phyloP scores from a whole-genome alignment of 2,329 filamentous ascomycete species.

The Diaporthe aspalathi region DNA sequence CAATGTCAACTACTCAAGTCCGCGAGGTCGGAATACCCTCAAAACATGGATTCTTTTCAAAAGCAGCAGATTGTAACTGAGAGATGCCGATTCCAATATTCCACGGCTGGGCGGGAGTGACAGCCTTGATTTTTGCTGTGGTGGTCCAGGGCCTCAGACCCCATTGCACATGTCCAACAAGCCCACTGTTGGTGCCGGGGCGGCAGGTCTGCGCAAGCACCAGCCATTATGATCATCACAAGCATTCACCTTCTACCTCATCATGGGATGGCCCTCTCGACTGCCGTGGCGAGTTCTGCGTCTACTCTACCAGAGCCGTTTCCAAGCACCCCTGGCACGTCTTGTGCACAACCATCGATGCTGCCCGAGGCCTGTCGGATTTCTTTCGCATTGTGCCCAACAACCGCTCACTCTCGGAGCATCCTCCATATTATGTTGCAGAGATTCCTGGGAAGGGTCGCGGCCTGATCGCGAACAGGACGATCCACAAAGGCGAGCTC shows the following conservation, averaged over 20 bases:
- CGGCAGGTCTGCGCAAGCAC: background rate
- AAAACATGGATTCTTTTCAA: background rate
- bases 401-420: background rate
- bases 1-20: background rate
- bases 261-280: conserved; percentile 13
- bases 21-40: background rate
- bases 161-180: background rate
- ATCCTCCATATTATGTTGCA: background rate
- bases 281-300: conserved; percentile 6
- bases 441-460: conserved; percentile 4
- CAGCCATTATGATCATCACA: background rate
- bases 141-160: background rate
- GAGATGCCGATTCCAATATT: background rate
- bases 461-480: background rate
- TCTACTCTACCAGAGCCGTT: conserved; percentile 6
- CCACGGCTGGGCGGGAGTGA: background rate
- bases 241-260: background rate
- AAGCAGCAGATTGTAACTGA: background rate
- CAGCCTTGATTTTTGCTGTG: background rate
- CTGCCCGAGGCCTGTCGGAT: background rate
- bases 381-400: conserved; percentile 1
- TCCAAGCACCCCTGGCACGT: conserved; percentile 3
- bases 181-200: background rate
- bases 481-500: background rate
- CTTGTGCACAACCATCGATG: background rate